These are phyloP conservation scores for Leucocoprinus leucothites DNA, from an alignment of 768 basidiomycete species.

Conservation along the genomic window DNA sequence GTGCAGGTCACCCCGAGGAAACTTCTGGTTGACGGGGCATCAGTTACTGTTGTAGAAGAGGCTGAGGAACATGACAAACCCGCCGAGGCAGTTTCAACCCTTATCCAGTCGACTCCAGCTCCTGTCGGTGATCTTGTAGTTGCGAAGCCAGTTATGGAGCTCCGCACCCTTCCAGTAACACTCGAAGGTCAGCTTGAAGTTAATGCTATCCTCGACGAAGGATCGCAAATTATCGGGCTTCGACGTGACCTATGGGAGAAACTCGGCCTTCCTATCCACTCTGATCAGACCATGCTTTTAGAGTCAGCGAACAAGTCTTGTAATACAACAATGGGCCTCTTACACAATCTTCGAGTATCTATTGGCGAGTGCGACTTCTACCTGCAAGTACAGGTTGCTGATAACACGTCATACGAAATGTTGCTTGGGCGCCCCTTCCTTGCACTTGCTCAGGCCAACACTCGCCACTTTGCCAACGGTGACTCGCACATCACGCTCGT, in stretches of 20 bases:
- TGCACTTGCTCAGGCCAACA: slow-evolving; percentile 8
- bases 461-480: slow-evolving; percentile 9
- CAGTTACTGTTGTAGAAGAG: too few species aligned
- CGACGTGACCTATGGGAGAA: slow-evolving; percentile 16
- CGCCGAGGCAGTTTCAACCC: too few species aligned
- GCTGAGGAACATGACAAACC: too few species aligned
- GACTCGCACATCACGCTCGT: slow-evolving; percentile 5
- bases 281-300: too few species aligned
- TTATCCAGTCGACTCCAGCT: neutral
- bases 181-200: slow-evolving; percentile 6
- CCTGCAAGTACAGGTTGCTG: slow-evolving; percentile 20
- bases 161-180: slow-evolving; percentile 10
- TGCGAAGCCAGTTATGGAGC: slow-evolving; percentile 12
- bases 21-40: too few species aligned
- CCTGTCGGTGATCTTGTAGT: slow-evolving; percentile 1
- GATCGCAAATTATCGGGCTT: slow-evolving; percentile 15
- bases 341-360: slow-evolving; percentile 14
- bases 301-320: too few species aligned
- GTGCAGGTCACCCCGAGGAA: too few species aligned
- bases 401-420: slow-evolving; percentile 19
- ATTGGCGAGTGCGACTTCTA: slow-evolving; percentile 17
- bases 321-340: slow-evolving; percentile 16
- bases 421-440: too few species aligned
- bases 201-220: slow-evolving; percentile 16
- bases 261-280: slow-evolving; percentile 11